Evolutionary conservation across 805 yeast species (phyloP), one percentile per base, ranked within the genome.

Genomic region (Candida pseudoglaebosa): DNA sequence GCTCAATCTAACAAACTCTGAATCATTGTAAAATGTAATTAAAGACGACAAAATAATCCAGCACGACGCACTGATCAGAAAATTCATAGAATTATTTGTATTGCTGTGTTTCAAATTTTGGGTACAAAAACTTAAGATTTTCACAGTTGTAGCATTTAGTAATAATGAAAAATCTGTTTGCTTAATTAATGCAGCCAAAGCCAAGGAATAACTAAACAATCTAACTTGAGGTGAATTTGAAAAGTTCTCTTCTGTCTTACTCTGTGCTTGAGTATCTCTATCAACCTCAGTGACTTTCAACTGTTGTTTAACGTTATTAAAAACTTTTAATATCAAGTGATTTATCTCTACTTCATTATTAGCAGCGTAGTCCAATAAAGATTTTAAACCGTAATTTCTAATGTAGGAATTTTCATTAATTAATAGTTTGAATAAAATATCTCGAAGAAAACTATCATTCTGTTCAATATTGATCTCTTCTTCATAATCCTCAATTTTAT

Each of bases 111-210:
- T 69, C 48, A 69, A 57, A 38, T 56, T 63, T 38, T 69, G 74
- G 7, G 74, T 69, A 45, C 73, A 69, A 41, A 66, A 68, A 61
- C 73, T 67, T 43, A 69, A 51, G 8, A 68, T 53, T 38, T 66
- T 65, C 15, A 68, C 67, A 15, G 67, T 54, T 2, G 68, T 63
- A 5, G 73, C 53, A 37, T 66, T 65, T 41, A 67, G 72, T 4
- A 69, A 47, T 12, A 57, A 42, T 2, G 58, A 52, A 7, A 61
- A 49, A 15, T 64, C 61, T 1, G 72, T 58, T 32, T 62, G 66
- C 39, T 56, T 63, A 14, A 69, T 51, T 17, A 67, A 47, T 1
- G 68, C 46, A 55, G 57, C 58, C 24, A 69, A 50, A 1, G 65
- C 60, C 30, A 69, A 53, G 1, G 73, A 57, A 44, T 56, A 62